Evolutionary conservation across 1,284 basidiomycete species (phyloP), one percentile per base, ranked within the genome.

Genomic region (Puccinia sorghi): DNA sequence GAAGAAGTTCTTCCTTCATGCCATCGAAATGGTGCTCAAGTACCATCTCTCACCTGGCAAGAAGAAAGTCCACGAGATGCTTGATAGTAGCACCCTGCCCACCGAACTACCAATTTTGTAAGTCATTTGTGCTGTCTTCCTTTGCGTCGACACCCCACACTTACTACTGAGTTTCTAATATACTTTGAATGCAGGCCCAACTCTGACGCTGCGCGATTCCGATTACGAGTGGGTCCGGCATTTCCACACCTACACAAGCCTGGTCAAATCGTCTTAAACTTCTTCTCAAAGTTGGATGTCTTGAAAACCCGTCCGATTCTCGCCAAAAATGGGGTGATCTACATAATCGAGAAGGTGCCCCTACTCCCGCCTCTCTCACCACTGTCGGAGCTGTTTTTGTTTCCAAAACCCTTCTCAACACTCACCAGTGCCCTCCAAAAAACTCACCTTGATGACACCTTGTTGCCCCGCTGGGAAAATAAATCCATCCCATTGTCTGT

Each of bases 311-410:
- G 46, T 3, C 79, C 81, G 15, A 75, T 84, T 80, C 73, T 81
- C n/a, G 82, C 83, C 13, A 83, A 83, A 81, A 84, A 84, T 67
- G 82, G 82, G 22, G 67, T 80, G 59, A 81, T 81, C 11, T 72
- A 81, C 41, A 63, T 80, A 25, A 73, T 80, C 41, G 37, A 79
- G 25, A 57, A 32, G 48, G 8, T 37, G 15, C 83, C 83, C 1
- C 79, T 84, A 22, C 61, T 83, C 25, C 83, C 83, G 20, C 83
- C 83, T 11, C 80, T 83, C 20, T 69, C 80, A 3, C 81, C 83
- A 1, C 79, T 84, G 13, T 81, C 82, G 61, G 78, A 82, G 66
- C 72, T 82, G 13, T 82, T 84, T 74, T 57, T 82, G 20, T 81
- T 81, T 54, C 83, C 83, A 1, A 50, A 75, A 11, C 74, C 72